Evolutionary conservation across 2,329 filamentous ascomycete genomes (phyloP), one percentile per base, ranked within the genome.

Genomic region (Pleoardoris graminearum): DNA sequence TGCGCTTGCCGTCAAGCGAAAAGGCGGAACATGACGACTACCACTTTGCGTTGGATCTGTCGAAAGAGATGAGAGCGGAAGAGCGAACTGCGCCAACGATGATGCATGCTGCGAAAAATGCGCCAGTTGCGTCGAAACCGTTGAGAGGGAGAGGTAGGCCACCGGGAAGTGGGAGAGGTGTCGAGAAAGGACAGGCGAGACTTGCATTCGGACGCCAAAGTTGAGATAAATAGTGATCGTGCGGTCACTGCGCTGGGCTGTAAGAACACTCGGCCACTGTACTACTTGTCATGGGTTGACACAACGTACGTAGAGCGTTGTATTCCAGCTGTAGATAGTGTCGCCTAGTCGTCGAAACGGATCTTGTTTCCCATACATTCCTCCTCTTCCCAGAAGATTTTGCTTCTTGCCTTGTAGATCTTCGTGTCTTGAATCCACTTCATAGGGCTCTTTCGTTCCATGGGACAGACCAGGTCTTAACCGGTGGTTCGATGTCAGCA

Each of bases 31-130:
- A 99, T 71, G 80, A 87, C 48, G 94, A 99, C 72, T 97, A 92
- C 87, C 94, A 99, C 75, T 88, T 96, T 75, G 94, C 94, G 39
- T 90, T 89, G 75, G 89, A 93, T 62, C 80, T 99, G 25, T 87
- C 92, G 59, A 82, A 85, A 51, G 80, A 87, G 60, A 69, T 76
- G 56, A 62, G 67, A 4, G 61, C 68, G 7, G 63, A 70, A 43
- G 67, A 70, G 7, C 62, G 65, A 10, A 65, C 53, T 12, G 36
- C 54, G 5, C 30, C 50, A 7, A 16, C 16, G 11, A 36, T 54
- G n/a, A 27, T 53, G 21, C 22, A 49, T 3, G 44, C 32, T 17
- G 54, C 12, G 1, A 48, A 42, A n/a, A 60, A 59, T 22, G 49
- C 55, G 4, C 50, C 51, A 1, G 42, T 46, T 23, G 42, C 46